Percentiles rank a stretch among this genome's conserved stretches.
Conservation (phyloP, 345 rosid genomes). For the Draba incana region DNA sequence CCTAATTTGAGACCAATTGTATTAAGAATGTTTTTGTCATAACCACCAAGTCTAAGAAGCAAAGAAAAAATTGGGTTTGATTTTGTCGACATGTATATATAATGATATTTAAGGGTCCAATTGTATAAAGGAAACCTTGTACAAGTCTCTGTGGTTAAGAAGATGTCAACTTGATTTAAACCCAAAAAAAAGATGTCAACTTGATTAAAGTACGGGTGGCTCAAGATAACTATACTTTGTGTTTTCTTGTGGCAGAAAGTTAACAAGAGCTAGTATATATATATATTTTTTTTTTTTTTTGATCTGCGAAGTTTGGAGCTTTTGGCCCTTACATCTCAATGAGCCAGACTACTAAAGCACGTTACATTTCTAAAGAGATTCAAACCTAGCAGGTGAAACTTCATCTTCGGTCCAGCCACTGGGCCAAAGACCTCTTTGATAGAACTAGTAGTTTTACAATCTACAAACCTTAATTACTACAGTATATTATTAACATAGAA, state of each 20-base stretch:
- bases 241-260: background rate
- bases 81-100: background rate
- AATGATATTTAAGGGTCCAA: background rate
- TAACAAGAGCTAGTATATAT: no score
- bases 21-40: background rate
- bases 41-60: slow-evolving; percentile 3
- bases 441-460: background rate
- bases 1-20: background rate
- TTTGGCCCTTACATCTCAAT: no score
- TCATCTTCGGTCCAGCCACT: no score
- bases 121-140: background rate
- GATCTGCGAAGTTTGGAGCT: no score
- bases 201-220: slow-evolving; percentile 24
- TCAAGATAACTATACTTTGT: slow-evolving; percentile 6
- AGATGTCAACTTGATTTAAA: slow-evolving; percentile 13
- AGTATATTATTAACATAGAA: background rate
- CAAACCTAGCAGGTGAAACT: no score
- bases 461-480: background rate
- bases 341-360: no score
- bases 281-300: no score
- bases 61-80: slow-evolving; percentile 12
- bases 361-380: no score
- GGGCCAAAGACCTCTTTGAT: no score
- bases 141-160: slow-evolving; percentile 1
- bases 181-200: slow-evolving; percentile 5